Evolutionary conservation across 2,329 filamentous ascomycete species (phyloP).

Genomic region (Chaetomiaceae sp.): DNA sequence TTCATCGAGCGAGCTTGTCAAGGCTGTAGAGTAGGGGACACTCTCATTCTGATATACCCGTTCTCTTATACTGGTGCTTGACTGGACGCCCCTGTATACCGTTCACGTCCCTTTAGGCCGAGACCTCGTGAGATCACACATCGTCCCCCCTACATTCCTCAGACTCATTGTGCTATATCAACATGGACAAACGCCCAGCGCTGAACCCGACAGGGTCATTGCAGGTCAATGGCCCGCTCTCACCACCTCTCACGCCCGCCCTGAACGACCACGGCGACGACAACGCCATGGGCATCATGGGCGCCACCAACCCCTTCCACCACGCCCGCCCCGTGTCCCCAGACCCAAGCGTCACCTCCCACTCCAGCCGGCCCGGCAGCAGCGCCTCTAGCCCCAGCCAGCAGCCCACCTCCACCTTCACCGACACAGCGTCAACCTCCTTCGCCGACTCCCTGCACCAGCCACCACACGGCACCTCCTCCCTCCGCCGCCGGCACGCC

Average conservation of each 20-base stretch:
- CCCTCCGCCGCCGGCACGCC: neutral
- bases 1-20: too few relatives aligned
- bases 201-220: conserved; percentile 8
- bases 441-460: conserved; percentile 4
- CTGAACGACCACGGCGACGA: conserved; percentile 6
- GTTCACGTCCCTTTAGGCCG: neutral
- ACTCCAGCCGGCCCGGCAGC: neutral
- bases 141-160: neutral
- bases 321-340: conserved; percentile 4
- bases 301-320: neutral
- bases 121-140: neutral
- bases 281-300: conserved; percentile 9
- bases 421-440: conserved; percentile 1
- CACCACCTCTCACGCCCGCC: conserved; percentile 22
- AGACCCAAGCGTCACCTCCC: conserved; percentile 6
- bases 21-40: too few relatives aligned
- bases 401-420: conserved; percentile 1
- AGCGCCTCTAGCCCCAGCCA: neutral
- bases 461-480: too few relatives aligned
- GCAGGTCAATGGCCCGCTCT: conserved; percentile 16
- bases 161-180: neutral
- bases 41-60: too few relatives aligned
- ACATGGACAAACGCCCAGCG: conserved; percentile 13
- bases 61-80: too few relatives aligned
- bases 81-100: neutral